Evolutionary conservation across 2,329 filamentous ascomycete genomes (phyloP).

Genomic region (Chrysoporthe deuterocubensis): DNA sequence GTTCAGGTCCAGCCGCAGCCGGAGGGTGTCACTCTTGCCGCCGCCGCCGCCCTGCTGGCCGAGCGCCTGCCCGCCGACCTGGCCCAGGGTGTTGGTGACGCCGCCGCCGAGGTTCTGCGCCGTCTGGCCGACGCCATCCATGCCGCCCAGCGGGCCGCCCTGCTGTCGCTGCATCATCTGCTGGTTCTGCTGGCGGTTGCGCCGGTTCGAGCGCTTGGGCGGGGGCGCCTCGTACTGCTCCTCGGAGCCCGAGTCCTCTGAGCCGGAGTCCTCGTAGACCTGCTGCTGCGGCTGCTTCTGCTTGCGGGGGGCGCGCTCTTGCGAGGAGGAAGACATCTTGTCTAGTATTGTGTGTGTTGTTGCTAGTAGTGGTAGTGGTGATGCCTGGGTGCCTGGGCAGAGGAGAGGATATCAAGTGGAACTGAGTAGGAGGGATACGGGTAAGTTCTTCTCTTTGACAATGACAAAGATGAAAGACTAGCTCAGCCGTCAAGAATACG

Average conservation of each 20-base stretch:
- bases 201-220: slow-evolving; percentile 34
- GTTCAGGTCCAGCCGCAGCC: slow-evolving; percentile 77
- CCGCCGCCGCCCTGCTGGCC: slow-evolving; percentile 32
- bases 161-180: slow-evolving; percentile 38
- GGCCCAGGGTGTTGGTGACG: slow-evolving; percentile 43
- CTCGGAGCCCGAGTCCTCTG: slow-evolving; percentile 39
- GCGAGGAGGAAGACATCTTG: slow-evolving; percentile 38
- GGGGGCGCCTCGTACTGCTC: slow-evolving; percentile 34
- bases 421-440: neutral
- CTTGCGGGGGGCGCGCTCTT: slow-evolving; percentile 39
- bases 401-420: neutral
- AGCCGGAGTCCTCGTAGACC: slow-evolving; percentile 42
- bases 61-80: slow-evolving; percentile 33
- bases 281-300: slow-evolving; percentile 35
- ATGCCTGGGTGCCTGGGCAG: neutral
- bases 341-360: slow-evolving; percentile 28
- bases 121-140: slow-evolving; percentile 43
- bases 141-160: slow-evolving; percentile 42
- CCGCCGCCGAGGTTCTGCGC: slow-evolving; percentile 46
- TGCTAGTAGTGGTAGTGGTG: neutral
- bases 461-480: neutral
- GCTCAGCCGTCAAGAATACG: neutral
- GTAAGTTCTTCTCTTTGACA: neutral
- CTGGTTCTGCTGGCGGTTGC: slow-evolving; percentile 32
- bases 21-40: slow-evolving; percentile 68